Base-by-base conservation (phyloP, 2,329 filamentous ascomycete genomes). In the Tympanopsis confertula region DNA sequence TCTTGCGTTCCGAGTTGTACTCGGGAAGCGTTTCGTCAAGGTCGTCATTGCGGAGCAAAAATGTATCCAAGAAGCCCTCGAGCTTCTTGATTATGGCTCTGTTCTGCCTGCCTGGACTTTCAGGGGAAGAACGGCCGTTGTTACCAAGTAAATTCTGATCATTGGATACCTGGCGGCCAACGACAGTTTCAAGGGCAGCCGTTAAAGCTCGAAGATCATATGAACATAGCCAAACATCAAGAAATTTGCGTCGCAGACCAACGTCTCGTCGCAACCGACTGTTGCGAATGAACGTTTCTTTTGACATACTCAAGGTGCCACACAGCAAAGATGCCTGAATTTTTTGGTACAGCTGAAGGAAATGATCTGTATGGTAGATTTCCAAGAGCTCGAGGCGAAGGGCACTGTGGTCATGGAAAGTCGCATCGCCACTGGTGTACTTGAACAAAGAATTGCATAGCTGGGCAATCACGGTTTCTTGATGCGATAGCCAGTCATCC, bases 401-500 rank as follows among this genome's bases (percentile, higher is more conserved):
- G 20, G 39, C 37, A 3, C 19, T 10, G 28, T 39, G 40, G 19
- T 54, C 47, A 47, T 53, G 51, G 15, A 7, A 33, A 13, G 10
- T 33, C 15, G 15, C 17, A 15, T 33, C 10, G 15, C 30, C 30
- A 18, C 15, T 15, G 0, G 57, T 52, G 2, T 58, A 51, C 19
- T 65, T 55, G 43, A 77, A 74, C 20, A 78, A 55, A 2, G 58
- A 60, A 49, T 78, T 80, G 35, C 72, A 51, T 4, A 78, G 56
- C 47, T 77, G 72, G 0, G 71, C 72, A 32, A 78, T 65, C 28
- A 71, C 66, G 17, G 69, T 56, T 47, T 79, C 74, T 47, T 78
- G 74, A 42, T 78, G 68, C 13, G 58, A 62, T 20, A 78, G 65
- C 74, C 74, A 79, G 39, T 68, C 61, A 35, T 78, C 71, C 46